Evolutionary conservation across 176 grass and related monocot species (phyloP), one percentile per base, ranked within the genome.

Genomic region (Juncus effusus): DNA sequence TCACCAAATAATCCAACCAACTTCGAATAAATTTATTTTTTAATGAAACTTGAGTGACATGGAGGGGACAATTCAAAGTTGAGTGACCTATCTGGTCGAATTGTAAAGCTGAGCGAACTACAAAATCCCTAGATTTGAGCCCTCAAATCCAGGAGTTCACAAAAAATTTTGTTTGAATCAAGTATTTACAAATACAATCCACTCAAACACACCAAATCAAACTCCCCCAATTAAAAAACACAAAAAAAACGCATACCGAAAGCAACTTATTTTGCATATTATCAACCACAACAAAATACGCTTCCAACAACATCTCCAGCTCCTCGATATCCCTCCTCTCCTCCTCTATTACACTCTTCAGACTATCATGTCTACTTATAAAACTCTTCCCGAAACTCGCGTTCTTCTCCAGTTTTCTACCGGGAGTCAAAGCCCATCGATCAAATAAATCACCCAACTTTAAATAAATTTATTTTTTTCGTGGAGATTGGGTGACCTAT

Each of bases 291-390:
- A 96, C 84, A 74, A 96, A 96, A 63, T 96, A 96, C 63, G 92
- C 92, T 82, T 96, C 92, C 62, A 96, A 73, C 49, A 96, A 73
- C 92, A 96, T 91, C 78, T 91, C 93, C 41, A 96, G 74, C 60
- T 88, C 79, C 47, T 91, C 93, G 55, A 96, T 86, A 60, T 52
- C 65, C 59, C 76, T 83, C 42, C 74, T 77, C 45, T 66, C 80
- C 73, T 75, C 78, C 84, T 66, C 85, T 81, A 28, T 28, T 36
- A 86, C 87, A 65, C 83, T 78, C 65, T 81, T 93, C 6, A 47
- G 6, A 51, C 82, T 99, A 2, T 81, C 94, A 84, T 86, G 88
- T 39, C 88, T 85, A 62, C 94, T 93, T 1, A 28, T 28, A 9
- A 47, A 47, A 79, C 94, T 92, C 70, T 76, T 83, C 57, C 53